These are phyloP conservation scores for Lodderomyces jiufengensis DNA, from an alignment of 1,139 yeast species.

Conservation along the genomic window DNA sequence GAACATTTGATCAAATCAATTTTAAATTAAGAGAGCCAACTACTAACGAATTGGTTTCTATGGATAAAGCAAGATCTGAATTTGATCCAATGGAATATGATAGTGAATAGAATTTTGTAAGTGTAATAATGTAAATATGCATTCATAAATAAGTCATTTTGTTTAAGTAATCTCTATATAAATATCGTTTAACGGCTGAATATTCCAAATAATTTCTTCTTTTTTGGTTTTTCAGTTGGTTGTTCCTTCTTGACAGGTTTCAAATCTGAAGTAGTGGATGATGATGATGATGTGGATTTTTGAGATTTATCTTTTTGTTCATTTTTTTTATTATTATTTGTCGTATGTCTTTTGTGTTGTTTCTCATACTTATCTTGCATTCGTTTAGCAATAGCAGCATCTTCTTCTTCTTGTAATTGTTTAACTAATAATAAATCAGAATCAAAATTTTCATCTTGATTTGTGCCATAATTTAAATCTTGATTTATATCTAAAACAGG, in stretches of 20 bases:
- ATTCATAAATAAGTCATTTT: neutral
- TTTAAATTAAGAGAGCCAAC: conserved; percentile 70
- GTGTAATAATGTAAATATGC: conserved; percentile 15
- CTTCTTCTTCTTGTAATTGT: conserved; percentile 62
- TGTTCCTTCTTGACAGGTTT: neutral
- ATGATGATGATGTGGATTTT: conserved; percentile 18
- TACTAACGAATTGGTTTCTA: conserved; percentile 59
- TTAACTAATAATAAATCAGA: conserved; percentile 45
- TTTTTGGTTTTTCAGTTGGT: neutral
- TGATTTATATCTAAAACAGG: conserved; percentile 29
- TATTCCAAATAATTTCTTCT: conserved; percentile 1
- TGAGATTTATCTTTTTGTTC: conserved; percentile 16
- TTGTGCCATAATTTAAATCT: conserved; percentile 14
- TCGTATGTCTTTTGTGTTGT: conserved; percentile 5
- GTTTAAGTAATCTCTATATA: neutral
- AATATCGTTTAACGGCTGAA: conserved; percentile 1
- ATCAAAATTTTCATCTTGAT: conserved; percentile 17
- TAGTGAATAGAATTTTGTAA: conserved; percentile 27
- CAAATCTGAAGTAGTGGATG: neutral
- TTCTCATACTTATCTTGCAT: conserved; percentile 33
- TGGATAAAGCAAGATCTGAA: conserved; percentile 66
- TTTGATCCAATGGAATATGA: conserved; percentile 71
- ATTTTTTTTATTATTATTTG: conserved; percentile 4
- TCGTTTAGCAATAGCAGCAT: conserved; percentile 47
- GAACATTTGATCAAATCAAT: conserved; percentile 54